Conservation (phyloP, 1,284 basidiomycete genomes). For the Ganoderma lucidum region DNA sequence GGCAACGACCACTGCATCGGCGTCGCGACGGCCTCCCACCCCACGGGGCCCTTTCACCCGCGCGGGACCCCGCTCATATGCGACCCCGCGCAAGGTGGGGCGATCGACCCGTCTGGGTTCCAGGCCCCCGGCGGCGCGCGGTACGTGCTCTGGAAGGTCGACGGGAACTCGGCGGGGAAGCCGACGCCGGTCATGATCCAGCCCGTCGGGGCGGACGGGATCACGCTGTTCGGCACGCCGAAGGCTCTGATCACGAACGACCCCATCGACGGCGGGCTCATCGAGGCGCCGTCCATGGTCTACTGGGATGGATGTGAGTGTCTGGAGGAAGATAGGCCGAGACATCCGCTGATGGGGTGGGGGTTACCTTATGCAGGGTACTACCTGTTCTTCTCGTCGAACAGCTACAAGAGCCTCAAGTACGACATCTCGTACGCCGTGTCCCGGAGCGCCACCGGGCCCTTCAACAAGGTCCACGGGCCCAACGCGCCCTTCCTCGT, state of each 20-base stretch:
- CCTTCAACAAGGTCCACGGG: conserved; percentile 31
- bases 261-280: conserved; percentile 32
- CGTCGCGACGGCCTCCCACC: conserved; percentile 29
- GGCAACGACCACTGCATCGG: conserved; percentile 29
- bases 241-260: conserved; percentile 30
- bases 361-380: conserved; percentile 11
- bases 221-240: conserved; percentile 23
- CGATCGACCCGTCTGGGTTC: conserved; percentile 36
- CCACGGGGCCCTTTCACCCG: conserved; percentile 35
- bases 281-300: conserved; percentile 32
- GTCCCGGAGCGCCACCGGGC: conserved; percentile 30
- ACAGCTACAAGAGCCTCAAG: conserved; percentile 31
- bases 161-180: conserved; percentile 32
- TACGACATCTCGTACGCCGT: conserved; percentile 38
- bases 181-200: conserved; percentile 12
- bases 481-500: conserved; percentile 18
- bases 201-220: conserved; percentile 36
- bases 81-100: conserved; percentile 33
- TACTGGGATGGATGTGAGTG: conserved; percentile 16
- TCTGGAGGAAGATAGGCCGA: background rate
- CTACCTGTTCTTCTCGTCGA: conserved; percentile 35
- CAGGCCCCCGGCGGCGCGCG: conserved; percentile 28
- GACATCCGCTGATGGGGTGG: background rate
- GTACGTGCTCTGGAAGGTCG: conserved; percentile 37
- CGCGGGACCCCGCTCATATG: conserved; percentile 29